Percentiles rank a stretch among this genome's conserved stretches.
These are phyloP conservation scores for Clonostachys sp. DNA, from an alignment of 2,329 filamentous ascomycete genomes.

Conservation along the genomic window DNA sequence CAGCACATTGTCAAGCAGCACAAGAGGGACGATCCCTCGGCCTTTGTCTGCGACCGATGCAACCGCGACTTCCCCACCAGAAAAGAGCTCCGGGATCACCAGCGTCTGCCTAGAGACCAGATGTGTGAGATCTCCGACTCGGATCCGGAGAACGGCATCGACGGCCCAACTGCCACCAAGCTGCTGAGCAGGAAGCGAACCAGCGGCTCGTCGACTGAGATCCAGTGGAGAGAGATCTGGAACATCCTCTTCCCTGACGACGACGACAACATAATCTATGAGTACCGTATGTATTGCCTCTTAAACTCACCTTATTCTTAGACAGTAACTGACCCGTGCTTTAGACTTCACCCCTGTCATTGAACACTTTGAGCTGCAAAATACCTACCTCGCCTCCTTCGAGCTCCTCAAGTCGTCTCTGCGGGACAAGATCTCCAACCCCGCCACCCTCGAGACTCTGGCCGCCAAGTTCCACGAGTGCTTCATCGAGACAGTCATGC, in stretches of 20 bases:
- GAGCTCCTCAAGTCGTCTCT: constrained; percentile 22
- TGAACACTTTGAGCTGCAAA: constrained; percentile 32
- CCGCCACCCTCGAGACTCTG: constrained; percentile 27
- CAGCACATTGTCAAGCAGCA: constrained; percentile 38
- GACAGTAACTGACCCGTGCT: not conserved
- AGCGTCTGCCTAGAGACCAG: constrained; percentile 29
- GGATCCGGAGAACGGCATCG: constrained; percentile 32
- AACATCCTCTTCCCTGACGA: constrained; percentile 35
- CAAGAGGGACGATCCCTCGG: constrained; percentile 31
- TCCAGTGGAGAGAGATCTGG: constrained; percentile 35
- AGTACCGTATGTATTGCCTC: constrained; percentile 15
- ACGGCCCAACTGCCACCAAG: constrained; percentile 31
- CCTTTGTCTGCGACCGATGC: constrained; percentile 32
- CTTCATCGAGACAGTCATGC: constrained; percentile 30
- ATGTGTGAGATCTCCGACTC: constrained; percentile 35
- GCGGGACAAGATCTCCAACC: constrained; percentile 29
- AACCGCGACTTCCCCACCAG: constrained; percentile 29
- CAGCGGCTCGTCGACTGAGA: constrained; percentile 26
- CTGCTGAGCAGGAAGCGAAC: constrained; percentile 31
- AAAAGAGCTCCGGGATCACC: constrained; percentile 31
- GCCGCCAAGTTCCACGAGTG: constrained; percentile 32
- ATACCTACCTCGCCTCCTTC: constrained; percentile 24
- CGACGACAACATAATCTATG: constrained; percentile 21
- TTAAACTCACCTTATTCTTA: not conserved
- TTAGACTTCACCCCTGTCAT: constrained; percentile 31